phyloP scores from a whole-genome alignment of 2,329 filamentous ascomycete species.

The Aschersonia sp. region DNA sequence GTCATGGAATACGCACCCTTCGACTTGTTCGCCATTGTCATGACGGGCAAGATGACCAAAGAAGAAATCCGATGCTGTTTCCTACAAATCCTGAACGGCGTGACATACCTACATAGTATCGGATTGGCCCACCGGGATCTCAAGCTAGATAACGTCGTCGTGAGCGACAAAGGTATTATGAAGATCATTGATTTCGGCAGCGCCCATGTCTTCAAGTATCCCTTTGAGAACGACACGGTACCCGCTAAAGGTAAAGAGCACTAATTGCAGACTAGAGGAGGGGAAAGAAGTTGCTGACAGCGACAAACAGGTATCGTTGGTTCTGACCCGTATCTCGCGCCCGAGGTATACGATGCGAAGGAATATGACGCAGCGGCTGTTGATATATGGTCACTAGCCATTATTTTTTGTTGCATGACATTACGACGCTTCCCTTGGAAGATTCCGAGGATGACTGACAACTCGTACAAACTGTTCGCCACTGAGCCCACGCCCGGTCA shows the following conservation, averaged over 20 bases:
- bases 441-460: constrained; percentile 78
- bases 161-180: constrained; percentile 94
- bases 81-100: constrained; percentile 85
- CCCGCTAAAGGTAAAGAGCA: constrained; percentile 19
- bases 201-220: constrained; percentile 92
- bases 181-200: constrained; percentile 99
- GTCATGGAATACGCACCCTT: constrained; percentile 98
- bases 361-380: constrained; percentile 90
- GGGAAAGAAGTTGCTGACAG: constrained; percentile 4
- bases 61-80: constrained; percentile 87
- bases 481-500: constrained; percentile 67
- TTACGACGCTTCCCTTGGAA: constrained; percentile 95
- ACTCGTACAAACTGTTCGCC: constrained; percentile 87
- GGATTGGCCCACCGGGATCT: constrained; percentile 88
- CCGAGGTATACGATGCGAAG: constrained; percentile 86
- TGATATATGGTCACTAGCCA: constrained; percentile 95
- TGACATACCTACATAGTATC: constrained; percentile 89
- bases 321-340: constrained; percentile 89
- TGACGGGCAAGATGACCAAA: constrained; percentile 93
- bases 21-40: constrained; percentile 94
- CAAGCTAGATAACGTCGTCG: constrained; percentile 95
- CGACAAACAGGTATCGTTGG: constrained; percentile 44
- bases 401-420: constrained; percentile 99
- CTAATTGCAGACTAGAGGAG: background rate
- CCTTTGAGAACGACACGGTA: constrained; percentile 62